phyloP scores from a whole-genome alignment of 192 early-diverging fungal species.

The Chytriomyces confervae region DNA sequence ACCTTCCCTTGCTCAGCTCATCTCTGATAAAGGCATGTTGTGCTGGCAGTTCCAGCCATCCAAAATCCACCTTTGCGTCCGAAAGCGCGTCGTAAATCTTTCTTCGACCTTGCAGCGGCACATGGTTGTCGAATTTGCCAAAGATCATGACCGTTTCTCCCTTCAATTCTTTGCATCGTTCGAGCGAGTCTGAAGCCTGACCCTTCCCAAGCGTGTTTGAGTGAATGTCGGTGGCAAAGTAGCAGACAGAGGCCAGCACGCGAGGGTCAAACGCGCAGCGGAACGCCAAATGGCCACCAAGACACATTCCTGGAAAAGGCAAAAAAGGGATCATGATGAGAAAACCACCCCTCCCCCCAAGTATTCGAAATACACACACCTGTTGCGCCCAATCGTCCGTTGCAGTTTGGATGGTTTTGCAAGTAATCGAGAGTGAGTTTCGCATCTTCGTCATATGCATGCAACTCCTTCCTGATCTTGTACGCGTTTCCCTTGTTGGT shows the following conservation, averaged over 20 bases:
- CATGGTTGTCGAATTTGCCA: constrained; percentile 66
- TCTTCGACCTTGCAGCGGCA: constrained; percentile 61
- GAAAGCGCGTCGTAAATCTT: constrained; percentile 61
- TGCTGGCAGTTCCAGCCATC: constrained; percentile 64
- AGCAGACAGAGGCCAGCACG: constrained; percentile 61
- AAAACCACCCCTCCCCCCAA: background rate
- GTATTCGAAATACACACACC: constrained; percentile 39
- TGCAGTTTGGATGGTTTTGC: constrained; percentile 57
- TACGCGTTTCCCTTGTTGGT: constrained; percentile 63
- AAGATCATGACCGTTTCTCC: constrained; percentile 70
- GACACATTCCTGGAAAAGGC: constrained; percentile 53
- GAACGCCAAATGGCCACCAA: constrained; percentile 64
- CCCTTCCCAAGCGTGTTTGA: constrained; percentile 55
- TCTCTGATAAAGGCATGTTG: constrained; percentile 75
- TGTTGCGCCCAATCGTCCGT: constrained; percentile 63
- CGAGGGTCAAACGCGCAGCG: constrained; percentile 65
- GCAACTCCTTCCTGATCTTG: constrained; percentile 62
- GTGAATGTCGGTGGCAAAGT: constrained; percentile 74
- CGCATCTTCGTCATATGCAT: constrained; percentile 67
- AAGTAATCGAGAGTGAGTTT: constrained; percentile 59
- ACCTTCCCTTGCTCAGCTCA: constrained; percentile 66
- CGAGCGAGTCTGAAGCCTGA: constrained; percentile 55
- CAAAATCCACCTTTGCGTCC: constrained; percentile 55
- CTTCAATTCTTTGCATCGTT: constrained; percentile 53
- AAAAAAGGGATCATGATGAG: background rate